phyloP scores from a whole-genome alignment of 202 grass and related monocot species.

The Tripidium arundinaceum region DNA sequence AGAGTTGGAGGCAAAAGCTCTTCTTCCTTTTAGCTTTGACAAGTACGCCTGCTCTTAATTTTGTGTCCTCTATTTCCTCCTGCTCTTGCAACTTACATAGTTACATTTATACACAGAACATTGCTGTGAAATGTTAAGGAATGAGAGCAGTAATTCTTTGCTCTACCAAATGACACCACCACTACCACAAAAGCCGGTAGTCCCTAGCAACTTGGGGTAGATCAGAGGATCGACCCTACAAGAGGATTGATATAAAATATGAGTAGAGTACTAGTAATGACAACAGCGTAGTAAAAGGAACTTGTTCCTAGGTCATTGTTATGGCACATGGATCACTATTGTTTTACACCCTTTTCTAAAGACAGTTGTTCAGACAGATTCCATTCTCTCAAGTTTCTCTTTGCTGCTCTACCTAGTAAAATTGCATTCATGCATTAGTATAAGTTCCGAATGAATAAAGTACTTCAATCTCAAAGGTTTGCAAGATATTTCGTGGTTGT shows the following conservation, averaged over 20 bases:
- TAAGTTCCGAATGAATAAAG: conserved; percentile 1
- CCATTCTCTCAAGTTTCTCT: background rate
- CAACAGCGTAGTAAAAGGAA: background rate
- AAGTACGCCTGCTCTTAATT: conserved; percentile 49
- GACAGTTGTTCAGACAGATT: background rate
- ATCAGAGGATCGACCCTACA: background rate
- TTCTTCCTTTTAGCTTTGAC: conserved; percentile 66
- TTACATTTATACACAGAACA: background rate
- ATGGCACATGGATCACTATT: background rate
- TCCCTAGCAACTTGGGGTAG: background rate
- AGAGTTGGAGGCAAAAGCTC: conserved; percentile 81
- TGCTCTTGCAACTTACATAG: conserved; percentile 3
- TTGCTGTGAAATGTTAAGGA: background rate
- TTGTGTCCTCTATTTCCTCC: conserved; percentile 8
- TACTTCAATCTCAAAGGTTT: background rate
- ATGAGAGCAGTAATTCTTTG: too few species aligned
- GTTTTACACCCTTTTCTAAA: background rate
- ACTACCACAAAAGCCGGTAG: background rate
- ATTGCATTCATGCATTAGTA: background rate
- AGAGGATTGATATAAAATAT: background rate
- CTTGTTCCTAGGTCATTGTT: background rate
- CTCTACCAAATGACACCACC: too few species aligned
- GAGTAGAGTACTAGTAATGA: background rate
- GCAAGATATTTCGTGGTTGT: conserved; percentile 6
- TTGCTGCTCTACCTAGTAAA: background rate